Evolutionary conservation across 768 basidiomycete species (phyloP).

Genomic region (Chalciporus chontae): DNA sequence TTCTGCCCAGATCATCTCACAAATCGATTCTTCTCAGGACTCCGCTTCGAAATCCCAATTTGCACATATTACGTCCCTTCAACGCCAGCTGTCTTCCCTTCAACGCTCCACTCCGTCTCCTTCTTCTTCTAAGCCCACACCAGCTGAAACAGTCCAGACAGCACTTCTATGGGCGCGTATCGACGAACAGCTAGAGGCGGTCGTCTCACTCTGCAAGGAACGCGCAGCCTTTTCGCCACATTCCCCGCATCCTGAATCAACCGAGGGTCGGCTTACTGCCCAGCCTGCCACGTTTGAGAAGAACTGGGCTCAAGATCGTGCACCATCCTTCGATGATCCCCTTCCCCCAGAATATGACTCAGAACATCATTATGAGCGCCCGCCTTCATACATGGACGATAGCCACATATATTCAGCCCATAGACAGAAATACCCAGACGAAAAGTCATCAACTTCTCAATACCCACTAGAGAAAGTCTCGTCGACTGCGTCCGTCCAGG

Average conservation of each 20-base stretch:
- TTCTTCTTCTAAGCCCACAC: constrained; percentile 27
- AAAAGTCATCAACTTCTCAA: constrained; percentile 10
- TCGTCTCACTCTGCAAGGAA: constrained; percentile 63
- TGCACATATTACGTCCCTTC: constrained; percentile 58
- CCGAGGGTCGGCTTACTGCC: constrained; percentile 16
- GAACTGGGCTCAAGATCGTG: neutral
- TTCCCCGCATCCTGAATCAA: constrained; percentile 4
- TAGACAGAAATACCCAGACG: constrained; percentile 7
- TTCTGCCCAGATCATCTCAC: constrained; percentile 13
- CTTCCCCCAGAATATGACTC: constrained; percentile 56
- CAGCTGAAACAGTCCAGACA: constrained; percentile 51
- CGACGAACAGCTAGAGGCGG: constrained; percentile 67
- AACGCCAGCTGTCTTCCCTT: constrained; percentile 64
- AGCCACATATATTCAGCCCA: neutral
- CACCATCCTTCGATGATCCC: constrained; percentile 26
- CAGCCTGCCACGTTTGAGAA: constrained; percentile 37
- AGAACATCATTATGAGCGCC: constrained; percentile 20
- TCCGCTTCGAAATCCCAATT: constrained; percentile 13
- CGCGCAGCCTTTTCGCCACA: constrained; percentile 33
- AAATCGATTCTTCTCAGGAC: constrained; percentile 6
- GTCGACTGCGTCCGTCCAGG: neutral
- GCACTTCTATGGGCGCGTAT: constrained; percentile 73
- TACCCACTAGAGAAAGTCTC: constrained; percentile 22
- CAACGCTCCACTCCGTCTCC: constrained; percentile 36
- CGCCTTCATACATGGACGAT: constrained; percentile 25